Evolutionary conservation across 768 basidiomycete species (phyloP).

Genomic region (Panus rudis): DNA sequence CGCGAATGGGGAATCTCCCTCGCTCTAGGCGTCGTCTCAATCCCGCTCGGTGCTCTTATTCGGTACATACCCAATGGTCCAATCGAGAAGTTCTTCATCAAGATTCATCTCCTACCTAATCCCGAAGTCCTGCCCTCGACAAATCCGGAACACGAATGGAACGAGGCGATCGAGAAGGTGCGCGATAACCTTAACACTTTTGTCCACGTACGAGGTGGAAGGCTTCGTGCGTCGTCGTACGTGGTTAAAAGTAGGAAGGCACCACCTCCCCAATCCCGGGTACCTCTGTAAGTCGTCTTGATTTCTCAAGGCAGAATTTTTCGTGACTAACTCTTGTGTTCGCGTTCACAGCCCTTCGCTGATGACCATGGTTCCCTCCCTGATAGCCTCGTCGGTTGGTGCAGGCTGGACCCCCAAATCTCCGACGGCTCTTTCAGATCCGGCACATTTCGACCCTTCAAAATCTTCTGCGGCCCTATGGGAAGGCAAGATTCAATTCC

Average conservation of each 20-base stretch:
- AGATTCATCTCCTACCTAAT: constrained; percentile 52
- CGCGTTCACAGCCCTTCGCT: constrained; percentile 48
- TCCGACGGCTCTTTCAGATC: constrained; percentile 59
- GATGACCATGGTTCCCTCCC: constrained; percentile 70
- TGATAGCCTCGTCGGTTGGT: constrained; percentile 70
- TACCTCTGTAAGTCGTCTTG: constrained; percentile 39
- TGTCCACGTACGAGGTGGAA: constrained; percentile 79
- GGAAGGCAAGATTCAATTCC: constrained; percentile 82
- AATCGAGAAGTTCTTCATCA: constrained; percentile 56
- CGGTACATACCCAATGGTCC: constrained; percentile 78
- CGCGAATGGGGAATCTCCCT: constrained; percentile 93
- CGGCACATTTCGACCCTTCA: constrained; percentile 70
- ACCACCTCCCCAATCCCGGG: constrained; percentile 38
- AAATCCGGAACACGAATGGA: constrained; percentile 59
- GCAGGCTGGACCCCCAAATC: constrained; percentile 51
- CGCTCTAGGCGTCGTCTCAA: constrained; percentile 77
- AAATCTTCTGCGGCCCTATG: constrained; percentile 75
- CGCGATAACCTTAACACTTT: constrained; percentile 85
- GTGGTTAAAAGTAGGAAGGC: constrained; percentile 74
- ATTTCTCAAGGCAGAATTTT: constrained; percentile 11
- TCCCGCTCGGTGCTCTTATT: constrained; percentile 80
- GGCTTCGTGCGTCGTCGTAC: constrained; percentile 78
- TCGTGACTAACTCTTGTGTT: constrained; percentile 24
- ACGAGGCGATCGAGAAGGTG: constrained; percentile 72
- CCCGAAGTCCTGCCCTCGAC: constrained; percentile 60